These are phyloP conservation scores for Paramecium caudatum DNA, from an alignment of 73 alveolate species.

Conservation along the genomic window DNA sequence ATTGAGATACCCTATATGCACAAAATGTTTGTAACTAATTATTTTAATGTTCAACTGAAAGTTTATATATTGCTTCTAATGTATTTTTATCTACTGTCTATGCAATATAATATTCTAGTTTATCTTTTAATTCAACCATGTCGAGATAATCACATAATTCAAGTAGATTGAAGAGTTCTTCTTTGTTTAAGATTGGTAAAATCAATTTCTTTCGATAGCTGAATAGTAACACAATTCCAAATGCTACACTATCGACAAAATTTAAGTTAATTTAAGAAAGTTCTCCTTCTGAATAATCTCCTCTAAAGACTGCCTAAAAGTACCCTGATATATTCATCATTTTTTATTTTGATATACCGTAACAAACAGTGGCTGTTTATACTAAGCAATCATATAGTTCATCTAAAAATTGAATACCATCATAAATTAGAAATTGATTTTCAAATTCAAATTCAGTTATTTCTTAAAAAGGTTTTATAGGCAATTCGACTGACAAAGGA, in stretches of 20 bases:
- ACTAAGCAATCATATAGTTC: constrained; percentile 50
- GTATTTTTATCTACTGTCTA: constrained; percentile 47
- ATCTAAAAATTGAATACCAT: neutral
- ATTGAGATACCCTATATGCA: constrained; percentile 1
- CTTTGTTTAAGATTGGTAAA: constrained; percentile 32
- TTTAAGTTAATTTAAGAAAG: neutral
- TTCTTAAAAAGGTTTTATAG: neutral
- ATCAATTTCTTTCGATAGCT: neutral
- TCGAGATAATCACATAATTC: constrained; percentile 50
- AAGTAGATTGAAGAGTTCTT: neutral
- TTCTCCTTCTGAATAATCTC: constrained; percentile 20
- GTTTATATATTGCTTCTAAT: constrained; percentile 8
- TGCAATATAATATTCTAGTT: neutral
- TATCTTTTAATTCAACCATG: neutral
- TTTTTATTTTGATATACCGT: neutral
- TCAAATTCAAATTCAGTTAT: neutral
- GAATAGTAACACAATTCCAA: constrained; percentile 34
- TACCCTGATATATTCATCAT: neutral
- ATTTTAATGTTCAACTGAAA: constrained; percentile 14
- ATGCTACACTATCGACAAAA: neutral
- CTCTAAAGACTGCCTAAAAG: neutral
- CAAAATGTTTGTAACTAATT: neutral
- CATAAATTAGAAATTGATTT: neutral
- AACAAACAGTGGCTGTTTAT: constrained; percentile 9
- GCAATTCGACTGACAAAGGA: neutral